Percentiles rank a stretch among this genome's conserved stretches.
These are phyloP conservation scores for Mycena polygramma DNA, from an alignment of 768 basidiomycete genomes.

Conservation along the genomic window DNA sequence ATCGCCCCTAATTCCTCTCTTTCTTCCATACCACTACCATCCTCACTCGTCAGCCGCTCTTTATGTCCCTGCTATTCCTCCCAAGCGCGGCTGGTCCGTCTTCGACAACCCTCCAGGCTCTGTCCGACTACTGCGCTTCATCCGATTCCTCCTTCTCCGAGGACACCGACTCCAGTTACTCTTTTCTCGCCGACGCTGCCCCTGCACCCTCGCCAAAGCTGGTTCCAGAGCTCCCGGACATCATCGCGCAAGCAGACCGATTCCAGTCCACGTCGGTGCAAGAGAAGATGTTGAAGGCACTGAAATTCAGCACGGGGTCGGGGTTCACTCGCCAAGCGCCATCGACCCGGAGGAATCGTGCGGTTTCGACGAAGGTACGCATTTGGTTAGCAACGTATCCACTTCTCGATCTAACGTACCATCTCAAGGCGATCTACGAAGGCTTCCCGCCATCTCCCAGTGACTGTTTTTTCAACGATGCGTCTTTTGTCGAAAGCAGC, in stretches of 20 bases:
- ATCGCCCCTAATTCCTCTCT: not conserved
- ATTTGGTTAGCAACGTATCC: too few relatives aligned
- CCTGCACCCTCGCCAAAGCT: not conserved
- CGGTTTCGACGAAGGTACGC: constrained; percentile 18
- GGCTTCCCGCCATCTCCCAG: constrained; percentile 25
- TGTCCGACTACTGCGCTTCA: constrained; percentile 30
- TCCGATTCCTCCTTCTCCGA: constrained; percentile 19
- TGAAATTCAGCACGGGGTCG: constrained; percentile 13
- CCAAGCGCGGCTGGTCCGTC: constrained; percentile 28
- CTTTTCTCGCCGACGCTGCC: not conserved
- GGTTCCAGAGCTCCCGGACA: constrained; percentile 13
- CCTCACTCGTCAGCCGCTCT: not conserved
- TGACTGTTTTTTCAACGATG: constrained; percentile 26
- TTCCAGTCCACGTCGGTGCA: constrained; percentile 25
- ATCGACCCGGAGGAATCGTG: not conserved
- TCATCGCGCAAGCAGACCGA: constrained; percentile 12
- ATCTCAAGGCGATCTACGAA: constrained; percentile 18
- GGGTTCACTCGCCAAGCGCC: constrained; percentile 25
- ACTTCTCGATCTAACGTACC: too few relatives aligned
- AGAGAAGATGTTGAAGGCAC: constrained; percentile 27
- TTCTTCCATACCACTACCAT: constrained; percentile 3
- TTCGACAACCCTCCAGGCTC: constrained; percentile 16
- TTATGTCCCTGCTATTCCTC: constrained; percentile 18
- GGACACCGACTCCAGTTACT: constrained; percentile 11
- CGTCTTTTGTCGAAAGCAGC: not conserved